Conservation (phyloP, 1,284 basidiomycete species). For the Ceratobasidium sp. region DNA sequence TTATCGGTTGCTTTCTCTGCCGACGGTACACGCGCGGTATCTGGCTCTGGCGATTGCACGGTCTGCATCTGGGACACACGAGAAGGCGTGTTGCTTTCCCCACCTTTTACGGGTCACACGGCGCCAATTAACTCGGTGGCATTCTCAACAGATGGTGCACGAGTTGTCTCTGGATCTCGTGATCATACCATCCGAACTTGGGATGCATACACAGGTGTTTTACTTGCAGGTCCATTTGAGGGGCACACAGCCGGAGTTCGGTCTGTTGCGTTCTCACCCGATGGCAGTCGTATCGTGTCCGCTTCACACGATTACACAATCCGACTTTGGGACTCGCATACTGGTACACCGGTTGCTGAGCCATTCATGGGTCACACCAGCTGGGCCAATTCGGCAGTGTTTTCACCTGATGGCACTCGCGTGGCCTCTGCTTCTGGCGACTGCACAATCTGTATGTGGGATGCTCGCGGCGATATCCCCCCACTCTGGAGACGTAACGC, state of each 20-base stretch:
- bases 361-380: constrained; percentile 33
- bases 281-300: constrained; percentile 7
- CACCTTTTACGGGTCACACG: constrained; percentile 15
- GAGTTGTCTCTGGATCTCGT: constrained; percentile 27
- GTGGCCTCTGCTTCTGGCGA: constrained; percentile 23
- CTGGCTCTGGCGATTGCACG: constrained; percentile 10
- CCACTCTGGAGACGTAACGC: no score
- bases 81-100: background rate
- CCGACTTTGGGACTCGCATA: constrained; percentile 22
- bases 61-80: constrained; percentile 27
- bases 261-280: constrained; percentile 24
- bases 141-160: constrained; percentile 37
- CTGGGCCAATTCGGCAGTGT: background rate
- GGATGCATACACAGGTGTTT: constrained; percentile 18
- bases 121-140: constrained; percentile 16
- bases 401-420: constrained; percentile 26
- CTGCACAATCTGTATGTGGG: constrained; percentile 25
- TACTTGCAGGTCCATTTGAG: background rate
- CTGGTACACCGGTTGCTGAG: constrained; percentile 5
- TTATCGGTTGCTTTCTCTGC: background rate
- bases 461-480: background rate
- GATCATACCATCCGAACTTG: constrained; percentile 35
- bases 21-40: background rate
- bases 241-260: constrained; percentile 1
- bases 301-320: constrained; percentile 5